Evolutionary conservation across 371 early-diverging fungal genomes (phyloP), one percentile per base, ranked within the genome.

Genomic region (Rhizopus arrhizus): DNA sequence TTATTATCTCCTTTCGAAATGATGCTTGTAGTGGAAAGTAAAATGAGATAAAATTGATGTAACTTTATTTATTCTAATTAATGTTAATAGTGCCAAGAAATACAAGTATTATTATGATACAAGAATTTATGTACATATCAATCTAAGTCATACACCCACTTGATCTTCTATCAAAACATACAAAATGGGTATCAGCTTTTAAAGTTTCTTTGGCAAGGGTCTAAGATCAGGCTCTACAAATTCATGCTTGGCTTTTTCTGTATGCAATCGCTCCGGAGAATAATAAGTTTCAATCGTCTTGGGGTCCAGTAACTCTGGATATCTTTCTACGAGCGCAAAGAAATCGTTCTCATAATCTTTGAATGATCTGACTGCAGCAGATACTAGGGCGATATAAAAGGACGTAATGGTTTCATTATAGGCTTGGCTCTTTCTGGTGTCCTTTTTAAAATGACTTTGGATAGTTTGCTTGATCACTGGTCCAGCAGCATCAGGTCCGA

Each of bases 341-440:
- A 86, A 86, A 61, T 86, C 87, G 15, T 69, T 72, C 13, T 66
- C 61, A 36, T 72, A 65, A 0, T 60, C 61, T 28, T 61, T 29
- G 31, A 68, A 69, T 0, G 67, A 59, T 13, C 65, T 34, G 2
- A 85, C 53, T 0, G 85, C 85, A 9, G 78, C 62, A 34, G 75
- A 62, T 28, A 82, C 68, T 15, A 83, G 54, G 5, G 80, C 67
- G 32, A 82, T 74, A 48, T 77, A 86, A 53, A 86, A 86, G 7
- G 59, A 61, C 0, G 87, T 84, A 63, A 86, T 85, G 0, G 87
- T 86, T 50, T 85, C 84, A 53, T 86, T 77, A 57, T 83, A 86
- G 22, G 69, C 65, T 36, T 61, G 64, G 11, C 71, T 64, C 33
- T 64, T 69, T 33, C 32, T 35, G n/a, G 64, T 43, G 42, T 82